A percentile compares a stretch with the other conserved stretches of the same genome.
These are phyloP conservation scores for Funneliformis geosporum DNA, from an alignment of 192 early-diverging fungal species.

Conservation along the genomic window DNA sequence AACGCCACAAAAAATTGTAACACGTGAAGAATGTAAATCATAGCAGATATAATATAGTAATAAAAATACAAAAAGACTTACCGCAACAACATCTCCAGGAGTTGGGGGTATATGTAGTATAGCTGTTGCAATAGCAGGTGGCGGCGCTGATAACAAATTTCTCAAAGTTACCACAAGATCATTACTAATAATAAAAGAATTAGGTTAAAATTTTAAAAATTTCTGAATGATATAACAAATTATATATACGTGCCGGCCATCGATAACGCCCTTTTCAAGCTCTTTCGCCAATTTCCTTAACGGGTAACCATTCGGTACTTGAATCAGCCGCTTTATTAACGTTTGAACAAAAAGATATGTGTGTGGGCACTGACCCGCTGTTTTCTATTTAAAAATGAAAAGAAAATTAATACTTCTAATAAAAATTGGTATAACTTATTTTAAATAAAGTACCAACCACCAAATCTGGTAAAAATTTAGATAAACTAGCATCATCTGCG, in stretches of 20 bases:
- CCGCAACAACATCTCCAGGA: slow-evolving; percentile 59
- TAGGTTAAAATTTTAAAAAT: background rate
- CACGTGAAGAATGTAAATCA: background rate
- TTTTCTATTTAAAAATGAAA: background rate
- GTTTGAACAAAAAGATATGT: slow-evolving; percentile 23
- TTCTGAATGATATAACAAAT: background rate
- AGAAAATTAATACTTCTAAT: background rate
- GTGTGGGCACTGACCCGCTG: background rate
- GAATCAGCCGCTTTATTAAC: slow-evolving; percentile 4
- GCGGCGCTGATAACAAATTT: slow-evolving; percentile 42
- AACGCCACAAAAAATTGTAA: background rate
- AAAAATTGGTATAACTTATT: background rate
- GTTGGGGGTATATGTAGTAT: slow-evolving; percentile 53
- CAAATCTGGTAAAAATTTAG: slow-evolving; percentile 58
- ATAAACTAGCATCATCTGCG: slow-evolving; percentile 59
- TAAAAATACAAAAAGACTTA: slow-evolving; percentile 26
- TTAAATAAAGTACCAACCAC: background rate
- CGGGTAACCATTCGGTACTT: slow-evolving; percentile 9
- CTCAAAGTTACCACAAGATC: slow-evolving; percentile 41
- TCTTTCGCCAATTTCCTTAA: slow-evolving; percentile 15
- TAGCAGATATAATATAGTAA: background rate
- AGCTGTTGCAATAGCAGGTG: slow-evolving; percentile 41
- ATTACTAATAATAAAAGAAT: background rate
- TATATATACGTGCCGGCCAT: background rate
- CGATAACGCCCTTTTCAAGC: slow-evolving; percentile 10